phyloP scores from a whole-genome alignment of 306 rosid species.

The Acmispon strigosus region DNA sequence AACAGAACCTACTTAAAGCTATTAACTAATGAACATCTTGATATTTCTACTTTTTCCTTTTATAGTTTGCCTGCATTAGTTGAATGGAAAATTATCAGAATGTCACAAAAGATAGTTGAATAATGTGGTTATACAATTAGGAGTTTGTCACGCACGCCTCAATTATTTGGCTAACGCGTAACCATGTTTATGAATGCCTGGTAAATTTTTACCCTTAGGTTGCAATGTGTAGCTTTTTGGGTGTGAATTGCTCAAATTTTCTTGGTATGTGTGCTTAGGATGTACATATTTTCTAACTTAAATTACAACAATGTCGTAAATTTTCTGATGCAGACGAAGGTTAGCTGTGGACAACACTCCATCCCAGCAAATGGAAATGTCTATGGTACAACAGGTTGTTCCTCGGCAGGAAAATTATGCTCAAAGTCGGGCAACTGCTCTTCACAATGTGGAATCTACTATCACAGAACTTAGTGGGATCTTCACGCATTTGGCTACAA shows the following conservation, averaged over 20 bases:
- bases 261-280: neutral
- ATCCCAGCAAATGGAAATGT: slow-evolving; percentile 94
- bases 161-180: neutral
- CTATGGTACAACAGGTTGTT: slow-evolving; percentile 92
- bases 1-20: neutral
- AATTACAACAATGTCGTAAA: slow-evolving; percentile 22
- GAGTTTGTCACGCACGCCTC: neutral
- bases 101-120: neutral
- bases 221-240: neutral
- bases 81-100: neutral
- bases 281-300: slow-evolving; percentile 3
- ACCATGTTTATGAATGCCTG: neutral
- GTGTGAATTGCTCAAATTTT: neutral
- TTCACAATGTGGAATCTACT: slow-evolving; percentile 92
- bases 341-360: slow-evolving; percentile 76
- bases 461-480: slow-evolving; percentile 93
- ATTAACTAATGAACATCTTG: neutral
- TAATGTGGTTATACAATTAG: neutral
- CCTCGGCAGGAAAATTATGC: slow-evolving; percentile 69
- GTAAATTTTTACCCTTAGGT: neutral
- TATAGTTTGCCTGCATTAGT: neutral
- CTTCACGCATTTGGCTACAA: slow-evolving; percentile 86
- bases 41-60: neutral
- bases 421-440: slow-evolving; percentile 70
- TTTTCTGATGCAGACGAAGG: slow-evolving; percentile 65